Evolutionary conservation across 345 rosid genomes (phyloP), one percentile per base, ranked within the genome.

Genomic region (Populus deltoides): DNA sequence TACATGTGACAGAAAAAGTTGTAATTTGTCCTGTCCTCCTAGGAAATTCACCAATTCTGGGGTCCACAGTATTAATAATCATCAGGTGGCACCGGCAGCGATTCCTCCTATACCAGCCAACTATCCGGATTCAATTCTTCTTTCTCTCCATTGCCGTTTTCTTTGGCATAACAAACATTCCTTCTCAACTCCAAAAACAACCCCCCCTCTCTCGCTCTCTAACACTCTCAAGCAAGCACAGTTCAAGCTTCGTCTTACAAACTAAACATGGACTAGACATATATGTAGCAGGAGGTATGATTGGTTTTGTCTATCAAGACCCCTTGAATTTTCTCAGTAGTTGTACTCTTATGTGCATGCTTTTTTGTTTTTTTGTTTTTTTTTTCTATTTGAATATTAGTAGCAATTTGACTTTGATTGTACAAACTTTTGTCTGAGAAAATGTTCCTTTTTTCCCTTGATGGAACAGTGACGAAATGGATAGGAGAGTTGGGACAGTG

Each of bases 401-500:
- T 51, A 8, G 3, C 24, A 1, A 55, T 41, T 77, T 59, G 39
- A 70, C n/a, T 53, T 24, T 13, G 10, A 8, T 12, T 13, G 41
- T 63, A n/a, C 57, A 36, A 71, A 45, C 8, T 29, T 49, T 43
- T 65, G 59, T 8, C 61, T 27, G 6, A 24, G 8, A 68, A 72
- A n/a, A 18, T 38, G 18, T 27, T 41, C 45, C 13, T 41, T 41
- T 41, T 33, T 36, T 36, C 39, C 25, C 47, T 68, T 45, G 43
- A 66, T 74, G 79, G 70, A 53, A 72, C 76, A 80, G 81, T 10
- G 3, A 39, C 13, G 22, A 41, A 63, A 90, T 91, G 94, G 92
- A 78, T 5, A 80, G 82, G 75, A 78, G 76, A 68, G 86, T 51
- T 25, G 93, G 92, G 75, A 71, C 95, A n/a, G 97, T 92, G 29